Evolutionary conservation across 306 rosid species (phyloP).

Genomic region (Dicorynia guianensis): DNA sequence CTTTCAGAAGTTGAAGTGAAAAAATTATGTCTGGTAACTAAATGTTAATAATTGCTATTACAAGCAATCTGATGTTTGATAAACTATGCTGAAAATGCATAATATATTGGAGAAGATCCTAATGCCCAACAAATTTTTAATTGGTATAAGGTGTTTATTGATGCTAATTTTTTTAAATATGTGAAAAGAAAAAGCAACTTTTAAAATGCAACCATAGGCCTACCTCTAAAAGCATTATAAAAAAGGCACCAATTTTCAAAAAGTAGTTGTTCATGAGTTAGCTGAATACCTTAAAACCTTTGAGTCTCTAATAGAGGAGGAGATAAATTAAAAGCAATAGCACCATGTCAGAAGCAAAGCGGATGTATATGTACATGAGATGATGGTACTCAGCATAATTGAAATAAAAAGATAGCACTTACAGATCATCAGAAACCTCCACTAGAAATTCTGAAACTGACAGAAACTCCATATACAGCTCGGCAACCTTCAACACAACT

Average conservation of each 20-base stretch:
- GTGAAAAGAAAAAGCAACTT: slow-evolving; percentile 21
- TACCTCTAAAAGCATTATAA: slow-evolving; percentile 7
- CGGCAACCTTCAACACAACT: slow-evolving; percentile 70
- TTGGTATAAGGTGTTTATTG: slow-evolving; percentile 1
- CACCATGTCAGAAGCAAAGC: slow-evolving; percentile 11
- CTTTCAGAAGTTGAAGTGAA: not conserved
- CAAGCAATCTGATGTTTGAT: not conserved
- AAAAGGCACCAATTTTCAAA: not conserved
- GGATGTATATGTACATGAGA: not conserved
- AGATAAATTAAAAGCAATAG: not conserved
- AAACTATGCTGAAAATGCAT: not conserved
- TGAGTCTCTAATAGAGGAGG: not conserved
- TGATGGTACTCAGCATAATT: slow-evolving; percentile 30
- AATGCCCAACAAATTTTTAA: not conserved
- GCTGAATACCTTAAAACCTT: not conserved
- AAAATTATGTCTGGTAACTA: not conserved
- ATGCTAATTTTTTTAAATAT: slow-evolving; percentile 24
- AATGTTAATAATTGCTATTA: not conserved
- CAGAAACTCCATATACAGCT: slow-evolving; percentile 91
- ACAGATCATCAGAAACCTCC: slow-evolving; percentile 94
- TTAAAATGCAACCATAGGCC: slow-evolving; percentile 13
- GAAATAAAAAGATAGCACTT: slow-evolving; percentile 50
- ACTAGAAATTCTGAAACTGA: slow-evolving; percentile 88
- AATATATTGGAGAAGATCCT: not conserved
- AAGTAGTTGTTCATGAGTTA: slow-evolving; percentile 7